Percentiles rank a stretch among this genome's conserved stretches.
Conservation (phyloP, 2,329 filamentous ascomycete genomes). For the Onygenales sp. region DNA sequence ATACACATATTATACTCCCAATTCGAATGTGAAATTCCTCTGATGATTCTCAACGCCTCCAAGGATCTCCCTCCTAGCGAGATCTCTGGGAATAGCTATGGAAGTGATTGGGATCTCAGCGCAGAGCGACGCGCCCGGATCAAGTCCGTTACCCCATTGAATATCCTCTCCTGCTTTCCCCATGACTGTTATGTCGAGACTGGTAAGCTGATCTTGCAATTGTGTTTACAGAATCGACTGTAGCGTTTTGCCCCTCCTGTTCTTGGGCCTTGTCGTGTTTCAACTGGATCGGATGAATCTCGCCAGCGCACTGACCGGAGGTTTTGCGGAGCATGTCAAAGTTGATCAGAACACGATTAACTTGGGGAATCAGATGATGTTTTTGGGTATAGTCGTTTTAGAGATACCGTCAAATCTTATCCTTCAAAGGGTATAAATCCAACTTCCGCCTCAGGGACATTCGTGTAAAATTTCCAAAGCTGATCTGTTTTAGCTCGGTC, state of each 20-base stretch:
- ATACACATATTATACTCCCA: neutral
- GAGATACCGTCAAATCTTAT: constrained; percentile 45
- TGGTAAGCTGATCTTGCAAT: neutral
- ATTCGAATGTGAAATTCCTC: neutral
- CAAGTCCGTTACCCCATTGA: neutral
- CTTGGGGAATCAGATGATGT: constrained; percentile 46
- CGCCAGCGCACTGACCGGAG: constrained; percentile 41
- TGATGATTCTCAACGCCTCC: neutral
- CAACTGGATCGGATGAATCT: constrained; percentile 47
- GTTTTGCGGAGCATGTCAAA: constrained; percentile 35
- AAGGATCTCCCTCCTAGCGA: neutral
- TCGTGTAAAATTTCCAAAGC: neutral
- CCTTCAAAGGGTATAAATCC: constrained; percentile 13
- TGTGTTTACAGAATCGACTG: constrained; percentile 32
- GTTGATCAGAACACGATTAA: constrained; percentile 42
- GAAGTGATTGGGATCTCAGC: neutral
- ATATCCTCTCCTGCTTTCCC: neutral
- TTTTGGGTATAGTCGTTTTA: constrained; percentile 40
- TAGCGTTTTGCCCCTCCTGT: constrained; percentile 40
- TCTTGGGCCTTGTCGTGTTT: constrained; percentile 42
- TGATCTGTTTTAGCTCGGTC: constrained; percentile 27
- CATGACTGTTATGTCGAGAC: neutral
- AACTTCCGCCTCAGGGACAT: neutral
- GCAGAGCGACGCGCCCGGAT: neutral
- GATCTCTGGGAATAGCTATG: neutral